These are phyloP conservation scores for Trifolium repens DNA, from an alignment of 306 rosid genomes.

Conservation along the genomic window DNA sequence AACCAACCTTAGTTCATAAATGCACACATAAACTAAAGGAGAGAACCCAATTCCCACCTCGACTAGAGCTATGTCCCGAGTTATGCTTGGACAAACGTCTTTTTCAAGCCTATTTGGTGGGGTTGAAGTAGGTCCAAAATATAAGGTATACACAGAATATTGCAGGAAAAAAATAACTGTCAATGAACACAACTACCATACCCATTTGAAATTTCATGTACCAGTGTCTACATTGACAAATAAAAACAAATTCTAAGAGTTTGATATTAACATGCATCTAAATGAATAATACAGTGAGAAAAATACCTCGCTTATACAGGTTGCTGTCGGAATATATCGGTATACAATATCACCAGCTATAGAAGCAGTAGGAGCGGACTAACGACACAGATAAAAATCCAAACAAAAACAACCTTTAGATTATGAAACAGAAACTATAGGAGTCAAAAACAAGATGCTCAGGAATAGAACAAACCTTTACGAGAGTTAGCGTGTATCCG, in stretches of 20 bases:
- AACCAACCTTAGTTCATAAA: conserved; percentile 3
- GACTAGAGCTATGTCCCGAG: neutral
- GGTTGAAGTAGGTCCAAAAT: neutral
- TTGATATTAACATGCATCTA: conserved; percentile 7
- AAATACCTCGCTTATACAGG: conserved; percentile 94
- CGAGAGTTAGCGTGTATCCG: conserved; percentile 93
- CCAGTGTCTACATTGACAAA: conserved; percentile 3
- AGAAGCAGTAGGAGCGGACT: conserved; percentile 87
- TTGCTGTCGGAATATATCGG: conserved; percentile 86
- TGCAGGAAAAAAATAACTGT: neutral
- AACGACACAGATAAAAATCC: conserved; percentile 44
- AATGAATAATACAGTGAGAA: conserved; percentile 23
- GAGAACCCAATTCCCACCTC: neutral
- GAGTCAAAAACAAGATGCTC: conserved; percentile 36
- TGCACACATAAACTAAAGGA: neutral
- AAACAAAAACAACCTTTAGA: conserved; percentile 35
- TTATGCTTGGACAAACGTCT: neutral
- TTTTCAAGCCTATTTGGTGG: neutral
- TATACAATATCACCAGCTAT: conserved; percentile 85
- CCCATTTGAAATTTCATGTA: conserved; percentile 2
- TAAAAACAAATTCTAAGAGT: conserved; percentile 7
- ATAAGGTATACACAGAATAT: neutral
- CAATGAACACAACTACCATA: conserved; percentile 3
- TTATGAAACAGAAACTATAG: conserved; percentile 28
- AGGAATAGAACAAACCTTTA: conserved; percentile 65